phyloP scores from a whole-genome alignment of 371 early-diverging fungal genomes.

The Smittium mucronatum region DNA sequence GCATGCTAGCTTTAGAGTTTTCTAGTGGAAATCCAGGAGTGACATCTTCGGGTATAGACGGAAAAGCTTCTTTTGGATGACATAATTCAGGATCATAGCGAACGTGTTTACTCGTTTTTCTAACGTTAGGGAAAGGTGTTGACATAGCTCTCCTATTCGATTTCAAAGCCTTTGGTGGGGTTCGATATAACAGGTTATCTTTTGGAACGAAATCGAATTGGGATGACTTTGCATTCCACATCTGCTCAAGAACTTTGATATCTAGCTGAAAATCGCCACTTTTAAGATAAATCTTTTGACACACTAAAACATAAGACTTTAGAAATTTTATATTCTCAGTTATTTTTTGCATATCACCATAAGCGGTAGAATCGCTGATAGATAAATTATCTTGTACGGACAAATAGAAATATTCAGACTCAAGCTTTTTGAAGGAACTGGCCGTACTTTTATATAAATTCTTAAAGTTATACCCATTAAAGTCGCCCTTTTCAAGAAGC shows the following conservation, averaged over 20 bases:
- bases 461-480: not conserved
- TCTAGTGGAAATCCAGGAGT: too few relatives aligned
- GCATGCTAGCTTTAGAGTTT: too few relatives aligned
- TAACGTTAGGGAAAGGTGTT: not conserved
- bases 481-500: not conserved
- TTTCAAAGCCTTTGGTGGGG: too few relatives aligned
- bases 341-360: not conserved
- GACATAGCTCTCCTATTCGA: not conserved
- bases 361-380: not conserved
- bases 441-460: not conserved
- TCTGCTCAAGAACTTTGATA: not conserved
- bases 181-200: too few relatives aligned
- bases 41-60: too few relatives aligned
- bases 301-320: not conserved
- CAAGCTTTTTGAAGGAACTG: not conserved
- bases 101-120: too few relatives aligned
- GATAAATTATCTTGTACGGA: not conserved
- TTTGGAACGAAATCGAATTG: not conserved
- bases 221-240: not conserved
- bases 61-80: too few relatives aligned
- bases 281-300: not conserved
- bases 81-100: too few relatives aligned
- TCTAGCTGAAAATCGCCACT: not conserved
- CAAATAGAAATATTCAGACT: not conserved
- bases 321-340: not conserved